Evolutionary conservation across 78 protist genomes (phyloP), one percentile per base, ranked within the genome.

Genomic region (Trichosphaerium sp.): DNA sequence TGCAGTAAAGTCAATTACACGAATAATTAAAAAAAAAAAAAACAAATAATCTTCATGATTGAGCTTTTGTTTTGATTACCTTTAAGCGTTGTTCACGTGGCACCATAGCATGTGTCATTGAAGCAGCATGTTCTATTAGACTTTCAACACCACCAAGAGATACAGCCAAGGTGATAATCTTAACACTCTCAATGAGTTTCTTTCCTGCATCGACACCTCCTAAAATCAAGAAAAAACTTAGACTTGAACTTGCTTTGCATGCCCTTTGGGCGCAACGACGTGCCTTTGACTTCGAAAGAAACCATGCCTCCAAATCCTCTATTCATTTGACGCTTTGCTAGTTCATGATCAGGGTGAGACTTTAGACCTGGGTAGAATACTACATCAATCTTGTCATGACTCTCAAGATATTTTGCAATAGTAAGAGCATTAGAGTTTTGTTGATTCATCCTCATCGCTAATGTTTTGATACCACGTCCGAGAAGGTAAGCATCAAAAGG

Each of bases 111-210:
- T 84, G 82, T 23, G 83, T 84, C 76, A 69, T 74, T n/a, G 65
- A 40, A 12, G 82, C 59, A 12, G 83, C 79, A 49, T 63, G 79
- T 37, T 64, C 62, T 34, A 76, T 62, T 14, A 84, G 60, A 10
- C 71, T 41, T 58, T 84, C 89, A 23, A 61, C 60, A 25, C 74
- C 76, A 40, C 89, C 89, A 10, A 84, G 66, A 1, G 81, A 72
- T 8, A 76, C 83, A 1, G 89, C 89, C 25, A 71, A n/a, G 18
- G 77, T 71, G 41, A 54, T 28, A 0, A 64, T 6, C 49, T 71
- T 35, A 29, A 65, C 71, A 11, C 31, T 21, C 38, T 66, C 66
- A 32, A 49, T 12, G 21, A 71, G 26, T n/a, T 25, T 18, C 43
- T 38, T 25, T 7, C 78, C 73, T 23, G 71, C 57, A 7, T 80